Evolutionary conservation across 108 stramenopile genomes (phyloP), one percentile per base, ranked within the genome.

Genomic region (Cyclotella choctawhatcheeana): DNA sequence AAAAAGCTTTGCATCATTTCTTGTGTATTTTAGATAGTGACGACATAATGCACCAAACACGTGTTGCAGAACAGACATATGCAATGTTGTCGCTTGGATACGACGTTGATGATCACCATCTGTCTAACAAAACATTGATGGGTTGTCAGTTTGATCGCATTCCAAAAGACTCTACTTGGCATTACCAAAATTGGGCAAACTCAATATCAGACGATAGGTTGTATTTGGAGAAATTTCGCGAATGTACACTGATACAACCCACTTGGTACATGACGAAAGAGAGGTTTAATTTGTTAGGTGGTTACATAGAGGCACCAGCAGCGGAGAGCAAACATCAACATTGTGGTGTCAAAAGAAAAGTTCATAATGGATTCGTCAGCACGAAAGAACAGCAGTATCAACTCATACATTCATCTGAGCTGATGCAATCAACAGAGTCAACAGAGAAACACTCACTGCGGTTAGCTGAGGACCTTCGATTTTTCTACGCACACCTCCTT

Each of bases 121-220:
- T 69, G 24, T 79, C 85, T 25, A 20, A 69, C 32, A 65, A 64
- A 22, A 82, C 89, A 2, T 48, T 96, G 22, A 62, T 96, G 81
- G 95, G 95, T n/a, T 88, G 86, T 63, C 81, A 77, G 24, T 93
- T 96, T 72, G 85, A 82, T 66, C 82, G 95, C 33, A 85, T 88
- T 58, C 95, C 95, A 22, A 77, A 80, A 7, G 91, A 90, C 66
- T 83, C 90, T 7, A 95, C 96, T n/a, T 87, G 85, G 89, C 93
- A 95, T 74, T 97, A 97, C 69, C 58, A 88, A 13, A 44, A 74
- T 31, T 97, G 96, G 96, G 94, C 94, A 4, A 97, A 97, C 77
- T 44, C 68, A 20, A 76, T 97, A 8, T 31, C 82, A 3, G 85
- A 91, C 51, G 89, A 93, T 31, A 77, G 93, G 26, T 64, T 97